These are phyloP conservation scores for Microdochium nivale DNA, from an alignment of 2,329 filamentous ascomycete genomes.

Conservation along the genomic window DNA sequence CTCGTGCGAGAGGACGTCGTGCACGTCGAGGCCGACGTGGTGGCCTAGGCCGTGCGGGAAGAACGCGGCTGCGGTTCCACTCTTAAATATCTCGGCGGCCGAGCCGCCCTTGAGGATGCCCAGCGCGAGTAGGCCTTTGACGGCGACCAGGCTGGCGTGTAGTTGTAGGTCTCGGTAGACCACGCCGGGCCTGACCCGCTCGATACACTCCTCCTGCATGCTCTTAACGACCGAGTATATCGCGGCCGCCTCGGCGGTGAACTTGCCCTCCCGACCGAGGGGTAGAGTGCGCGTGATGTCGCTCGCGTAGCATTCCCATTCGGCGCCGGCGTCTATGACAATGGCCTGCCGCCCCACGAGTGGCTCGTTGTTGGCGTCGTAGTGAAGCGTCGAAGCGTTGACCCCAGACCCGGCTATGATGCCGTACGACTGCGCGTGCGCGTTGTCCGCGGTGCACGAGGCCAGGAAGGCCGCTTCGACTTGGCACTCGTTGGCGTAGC, in stretches of 20 bases:
- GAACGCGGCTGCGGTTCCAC: constrained; percentile 50
- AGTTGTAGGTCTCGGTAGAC: constrained; percentile 65
- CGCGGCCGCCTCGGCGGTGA: constrained; percentile 57
- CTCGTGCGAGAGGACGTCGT: constrained; percentile 36
- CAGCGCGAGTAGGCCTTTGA: constrained; percentile 59
- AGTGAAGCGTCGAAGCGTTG: constrained; percentile 85
- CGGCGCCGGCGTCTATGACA: constrained; percentile 79
- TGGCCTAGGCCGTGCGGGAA: constrained; percentile 60
- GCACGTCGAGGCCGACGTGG: constrained; percentile 57
- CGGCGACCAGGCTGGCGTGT: constrained; percentile 63
- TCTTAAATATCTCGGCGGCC: constrained; percentile 40
- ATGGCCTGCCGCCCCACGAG: constrained; percentile 64
- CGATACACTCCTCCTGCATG: constrained; percentile 74
- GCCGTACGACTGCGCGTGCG: constrained; percentile 74
- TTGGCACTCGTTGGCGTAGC: constrained; percentile 69
- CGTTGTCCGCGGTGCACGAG: constrained; percentile 63
- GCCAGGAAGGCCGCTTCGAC: constrained; percentile 71
- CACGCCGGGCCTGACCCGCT: constrained; percentile 58
- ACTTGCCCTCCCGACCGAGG: constrained; percentile 42
- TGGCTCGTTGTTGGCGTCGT: constrained; percentile 68
- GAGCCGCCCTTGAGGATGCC: constrained; percentile 62
- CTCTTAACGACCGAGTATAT: constrained; percentile 71
- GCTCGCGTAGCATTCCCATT: constrained; percentile 78
- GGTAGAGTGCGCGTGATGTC: constrained; percentile 89
- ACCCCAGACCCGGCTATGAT: constrained; percentile 78